Percentiles rank a stretch among this genome's conserved stretches.
phyloP scores from a whole-genome alignment of 306 rosid species.

The Dalbergia cochinchinensis region DNA sequence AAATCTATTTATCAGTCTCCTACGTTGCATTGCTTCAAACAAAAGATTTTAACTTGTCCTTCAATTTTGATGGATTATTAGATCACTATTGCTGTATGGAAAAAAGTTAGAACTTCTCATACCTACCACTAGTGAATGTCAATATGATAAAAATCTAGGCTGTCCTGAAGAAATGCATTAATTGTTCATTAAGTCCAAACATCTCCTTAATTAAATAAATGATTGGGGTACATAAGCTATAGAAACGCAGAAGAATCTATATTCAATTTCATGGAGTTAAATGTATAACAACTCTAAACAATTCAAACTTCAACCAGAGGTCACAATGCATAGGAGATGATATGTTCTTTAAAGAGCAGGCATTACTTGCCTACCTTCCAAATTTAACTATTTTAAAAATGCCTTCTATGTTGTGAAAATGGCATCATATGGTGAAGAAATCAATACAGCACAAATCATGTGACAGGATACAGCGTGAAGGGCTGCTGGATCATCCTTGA shows the following conservation, averaged over 20 bases:
- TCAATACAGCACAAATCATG: slow-evolving; percentile 22
- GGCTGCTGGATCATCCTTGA: slow-evolving; percentile 70
- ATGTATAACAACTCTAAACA: slow-evolving; percentile 26
- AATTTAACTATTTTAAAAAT: slow-evolving; percentile 22
- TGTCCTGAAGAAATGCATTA: slow-evolving; percentile 37
- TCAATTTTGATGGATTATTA: slow-evolving; percentile 10
- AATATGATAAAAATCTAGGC: background rate
- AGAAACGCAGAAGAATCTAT: slow-evolving; percentile 18
- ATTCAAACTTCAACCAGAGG: slow-evolving; percentile 37
- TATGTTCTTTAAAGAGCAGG: slow-evolving; percentile 22
- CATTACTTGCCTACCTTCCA: slow-evolving; percentile 12
- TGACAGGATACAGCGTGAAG: slow-evolving; percentile 67
- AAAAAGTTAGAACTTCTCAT: slow-evolving; percentile 5
- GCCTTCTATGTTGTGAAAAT: background rate
- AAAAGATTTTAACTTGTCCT: background rate
- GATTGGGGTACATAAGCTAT: slow-evolving; percentile 3
- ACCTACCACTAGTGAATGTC: background rate
- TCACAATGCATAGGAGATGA: background rate
- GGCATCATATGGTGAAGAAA: slow-evolving; percentile 32
- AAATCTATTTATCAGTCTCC: background rate
- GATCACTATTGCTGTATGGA: slow-evolving; percentile 20
- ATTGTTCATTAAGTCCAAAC: slow-evolving; percentile 13
- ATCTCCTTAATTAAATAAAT: slow-evolving; percentile 23
- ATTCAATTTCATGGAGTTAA: slow-evolving; percentile 1
- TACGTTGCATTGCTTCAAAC: slow-evolving; percentile 16